phyloP scores from a whole-genome alignment of 441 rosid genomes.

The Syzygium malaccense region DNA sequence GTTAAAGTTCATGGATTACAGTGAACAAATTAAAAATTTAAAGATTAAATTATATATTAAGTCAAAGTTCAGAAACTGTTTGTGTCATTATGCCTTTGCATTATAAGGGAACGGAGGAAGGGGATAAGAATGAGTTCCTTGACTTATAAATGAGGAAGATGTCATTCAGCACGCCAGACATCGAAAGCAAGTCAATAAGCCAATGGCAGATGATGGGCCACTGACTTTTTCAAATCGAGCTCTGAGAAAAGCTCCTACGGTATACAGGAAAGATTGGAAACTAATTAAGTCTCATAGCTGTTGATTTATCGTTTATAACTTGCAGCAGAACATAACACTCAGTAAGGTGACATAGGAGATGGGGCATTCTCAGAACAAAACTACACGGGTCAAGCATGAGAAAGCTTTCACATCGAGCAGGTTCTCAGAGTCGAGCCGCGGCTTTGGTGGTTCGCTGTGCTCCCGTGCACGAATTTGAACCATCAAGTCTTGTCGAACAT shows the following conservation, averaged over 20 bases:
- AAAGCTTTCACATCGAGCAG: background rate
- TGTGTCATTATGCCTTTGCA: too few relatives aligned
- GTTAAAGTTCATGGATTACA: too few relatives aligned
- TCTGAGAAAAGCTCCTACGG: background rate
- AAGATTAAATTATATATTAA: too few relatives aligned
- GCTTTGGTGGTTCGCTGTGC: background rate
- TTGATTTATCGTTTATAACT: background rate
- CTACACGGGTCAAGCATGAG: background rate
- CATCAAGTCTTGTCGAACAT: rapidly evolving
- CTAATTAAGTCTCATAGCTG: background rate
- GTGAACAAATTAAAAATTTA: too few relatives aligned
- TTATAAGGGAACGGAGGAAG: background rate
- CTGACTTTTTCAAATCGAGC: background rate
- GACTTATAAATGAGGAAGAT: background rate
- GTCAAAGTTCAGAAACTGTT: too few relatives aligned
- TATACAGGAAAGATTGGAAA: background rate
- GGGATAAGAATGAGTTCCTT: background rate
- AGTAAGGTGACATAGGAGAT: background rate
- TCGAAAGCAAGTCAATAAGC: background rate
- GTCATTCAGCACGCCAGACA: background rate
- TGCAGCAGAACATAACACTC: background rate
- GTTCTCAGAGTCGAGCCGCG: background rate
- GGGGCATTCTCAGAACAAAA: background rate
- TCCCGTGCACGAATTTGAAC: background rate
- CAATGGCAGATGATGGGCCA: background rate